These are phyloP conservation scores for Bruguiera hainesii DNA, from an alignment of 441 rosid genomes.

Conservation along the genomic window DNA sequence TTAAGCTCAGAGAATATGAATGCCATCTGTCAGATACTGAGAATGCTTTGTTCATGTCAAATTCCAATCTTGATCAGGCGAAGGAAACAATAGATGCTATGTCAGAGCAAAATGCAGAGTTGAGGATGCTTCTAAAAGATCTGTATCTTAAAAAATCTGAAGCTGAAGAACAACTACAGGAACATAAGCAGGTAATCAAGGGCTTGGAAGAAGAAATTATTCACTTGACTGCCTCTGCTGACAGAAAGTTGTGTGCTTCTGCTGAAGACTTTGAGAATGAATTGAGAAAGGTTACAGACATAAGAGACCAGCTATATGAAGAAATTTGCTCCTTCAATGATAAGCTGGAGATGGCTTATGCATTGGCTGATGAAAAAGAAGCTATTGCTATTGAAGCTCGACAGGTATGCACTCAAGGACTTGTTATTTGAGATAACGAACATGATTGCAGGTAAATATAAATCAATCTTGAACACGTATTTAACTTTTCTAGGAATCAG, in stretches of 20 bases:
- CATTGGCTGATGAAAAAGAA: slow-evolving; percentile 85
- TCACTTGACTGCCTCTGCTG: slow-evolving; percentile 50
- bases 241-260: slow-evolving; percentile 42
- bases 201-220: slow-evolving; percentile 76
- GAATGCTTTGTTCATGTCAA: slow-evolving; percentile 45
- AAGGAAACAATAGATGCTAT: slow-evolving; percentile 51
- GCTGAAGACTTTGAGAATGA: slow-evolving; percentile 52
- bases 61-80: slow-evolving; percentile 55
- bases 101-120: slow-evolving; percentile 66
- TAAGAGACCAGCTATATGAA: slow-evolving; percentile 59
- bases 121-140: slow-evolving; percentile 61
- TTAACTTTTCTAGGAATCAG: slow-evolving; percentile 55
- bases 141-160: slow-evolving; percentile 58
- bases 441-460: slow-evolving; percentile 1
- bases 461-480: slow-evolving; percentile 6
- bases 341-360: slow-evolving; percentile 66
- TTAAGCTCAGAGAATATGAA: slow-evolving; percentile 54
- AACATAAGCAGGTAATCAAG: slow-evolving; percentile 63
- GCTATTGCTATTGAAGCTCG: slow-evolving; percentile 83
- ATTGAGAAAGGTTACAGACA: slow-evolving; percentile 40
- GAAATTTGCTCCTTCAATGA: slow-evolving; percentile 62
- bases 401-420: slow-evolving; percentile 46
- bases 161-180: slow-evolving; percentile 69
- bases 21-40: slow-evolving; percentile 44
- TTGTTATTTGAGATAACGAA: slow-evolving; percentile 14